A percentile compares a stretch with the other conserved stretches of the same genome.
These are phyloP conservation scores for Oidiodendron maius DNA, from an alignment of 495 filamentous ascomycete genomes.

Conservation along the genomic window DNA sequence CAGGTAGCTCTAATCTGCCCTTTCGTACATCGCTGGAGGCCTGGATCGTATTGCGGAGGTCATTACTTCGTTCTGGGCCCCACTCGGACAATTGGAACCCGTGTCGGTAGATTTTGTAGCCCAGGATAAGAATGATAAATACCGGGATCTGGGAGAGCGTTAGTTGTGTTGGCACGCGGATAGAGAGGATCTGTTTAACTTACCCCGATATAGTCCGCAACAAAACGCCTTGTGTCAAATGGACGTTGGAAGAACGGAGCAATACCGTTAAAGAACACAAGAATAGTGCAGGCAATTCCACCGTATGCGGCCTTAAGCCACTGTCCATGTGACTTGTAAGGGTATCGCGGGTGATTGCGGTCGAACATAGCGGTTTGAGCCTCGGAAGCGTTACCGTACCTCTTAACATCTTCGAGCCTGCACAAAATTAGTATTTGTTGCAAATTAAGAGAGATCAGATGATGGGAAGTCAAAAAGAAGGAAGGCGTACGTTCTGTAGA, in stretches of 20 bases:
- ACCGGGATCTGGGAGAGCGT: conserved; percentile 17
- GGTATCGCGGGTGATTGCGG: conserved; percentile 32
- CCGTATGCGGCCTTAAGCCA: conserved; percentile 34
- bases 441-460: conserved; percentile 2
- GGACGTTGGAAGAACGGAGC: not conserved
- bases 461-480: not conserved
- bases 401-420: conserved; percentile 24
- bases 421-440: too few relatives aligned
- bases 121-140: conserved; percentile 20
- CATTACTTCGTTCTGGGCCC: conserved; percentile 5
- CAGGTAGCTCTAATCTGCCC: conserved; percentile 23
- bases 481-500: not conserved
- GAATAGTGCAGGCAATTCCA: conserved; percentile 27
- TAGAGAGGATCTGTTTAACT: not conserved
- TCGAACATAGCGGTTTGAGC: conserved; percentile 28
- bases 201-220: not conserved
- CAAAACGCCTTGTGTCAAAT: not conserved
- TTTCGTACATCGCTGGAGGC: conserved; percentile 19
- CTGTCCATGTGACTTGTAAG: conserved; percentile 37
- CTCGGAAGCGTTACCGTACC: conserved; percentile 21
- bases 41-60: conserved; percentile 4
- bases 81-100: conserved; percentile 17
- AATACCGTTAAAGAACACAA: conserved; percentile 18
- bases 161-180: not conserved
- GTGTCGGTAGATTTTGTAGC: conserved; percentile 23